A percentile compares a stretch with the other conserved stretches of the same genome.
Conservation (phyloP, 305 asterid species). For the Rubia peregrina region DNA sequence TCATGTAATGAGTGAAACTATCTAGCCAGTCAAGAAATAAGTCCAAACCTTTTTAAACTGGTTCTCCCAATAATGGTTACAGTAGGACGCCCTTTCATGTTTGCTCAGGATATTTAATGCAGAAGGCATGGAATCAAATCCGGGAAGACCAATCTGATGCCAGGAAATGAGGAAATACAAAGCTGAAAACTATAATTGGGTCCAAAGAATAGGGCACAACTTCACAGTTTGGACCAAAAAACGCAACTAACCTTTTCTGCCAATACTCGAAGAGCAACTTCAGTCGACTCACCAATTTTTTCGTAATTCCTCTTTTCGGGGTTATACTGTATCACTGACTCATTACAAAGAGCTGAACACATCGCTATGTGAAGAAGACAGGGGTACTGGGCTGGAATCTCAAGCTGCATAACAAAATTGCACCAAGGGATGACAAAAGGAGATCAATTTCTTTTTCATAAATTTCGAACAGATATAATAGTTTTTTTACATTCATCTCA, state of each 20-base stretch:
- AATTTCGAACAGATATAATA: not conserved
- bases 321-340: constrained; percentile 85
- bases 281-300: constrained; percentile 99
- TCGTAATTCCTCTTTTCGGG: constrained; percentile 90
- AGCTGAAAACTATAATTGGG: not conserved
- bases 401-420: constrained; percentile 55
- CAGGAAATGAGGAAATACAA: constrained; percentile 29
- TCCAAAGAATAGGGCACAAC: constrained; percentile 5
- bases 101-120: constrained; percentile 89
- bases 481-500: not conserved
- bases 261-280: constrained; percentile 95
- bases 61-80: constrained; percentile 96
- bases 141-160: constrained; percentile 98
- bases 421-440: not conserved
- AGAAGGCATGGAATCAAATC: constrained; percentile 98
- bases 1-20: not conserved
- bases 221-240: constrained; percentile 11
- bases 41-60: constrained; percentile 91
- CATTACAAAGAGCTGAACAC: constrained; percentile 99
- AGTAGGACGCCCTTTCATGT: constrained; percentile 96
- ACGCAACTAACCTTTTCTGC: constrained; percentile 77
- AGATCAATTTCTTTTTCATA: not conserved
- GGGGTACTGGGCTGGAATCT: constrained; percentile 75
- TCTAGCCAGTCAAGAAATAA: constrained; percentile 10
- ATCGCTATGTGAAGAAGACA: constrained; percentile 95